A percentile compares a stretch with the other conserved stretches of the same genome.
These are phyloP conservation scores for Leccinum boreale DNA, from an alignment of 768 basidiomycete genomes.

Conservation along the genomic window DNA sequence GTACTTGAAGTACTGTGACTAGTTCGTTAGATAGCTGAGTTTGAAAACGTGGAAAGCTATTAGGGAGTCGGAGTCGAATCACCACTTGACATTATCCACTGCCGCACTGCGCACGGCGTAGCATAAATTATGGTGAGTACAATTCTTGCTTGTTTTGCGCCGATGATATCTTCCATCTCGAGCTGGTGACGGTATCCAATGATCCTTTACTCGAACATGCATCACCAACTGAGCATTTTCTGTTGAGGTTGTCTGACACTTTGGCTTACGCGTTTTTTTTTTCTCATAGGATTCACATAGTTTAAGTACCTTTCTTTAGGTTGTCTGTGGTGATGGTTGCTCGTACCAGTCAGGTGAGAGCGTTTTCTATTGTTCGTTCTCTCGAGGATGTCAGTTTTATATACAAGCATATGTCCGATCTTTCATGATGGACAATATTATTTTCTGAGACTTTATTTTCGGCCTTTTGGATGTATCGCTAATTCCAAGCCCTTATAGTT, in stretches of 20 bases:
- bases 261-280: slow-evolving; percentile 1
- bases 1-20: no score
- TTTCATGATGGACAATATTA: slow-evolving; percentile 52
- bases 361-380: not conserved
- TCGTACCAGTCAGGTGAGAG: slow-evolving; percentile 7
- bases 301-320: not conserved
- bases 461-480: not conserved
- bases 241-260: slow-evolving; percentile 17
- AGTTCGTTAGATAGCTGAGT: not conserved
- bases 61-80: not conserved
- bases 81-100: not conserved
- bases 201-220: slow-evolving; percentile 79
- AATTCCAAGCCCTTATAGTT: not conserved
- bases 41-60: not conserved
- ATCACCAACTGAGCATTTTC: slow-evolving; percentile 49
- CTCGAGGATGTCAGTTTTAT: slow-evolving; percentile 46
- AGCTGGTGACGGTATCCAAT: slow-evolving; percentile 68
- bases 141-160: slow-evolving; percentile 24
- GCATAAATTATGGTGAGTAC: slow-evolving; percentile 31
- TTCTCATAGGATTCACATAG: not conserved
- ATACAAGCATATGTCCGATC: slow-evolving; percentile 79
- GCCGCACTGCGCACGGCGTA: not conserved
- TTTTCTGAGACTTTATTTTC: slow-evolving; percentile 41
- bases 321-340: not conserved
- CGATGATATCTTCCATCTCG: slow-evolving; percentile 69